A percentile compares a stretch with the other conserved stretches of the same genome.
Evolutionary conservation across 2,329 filamentous ascomycete genomes (phyloP).

Genomic region (Lasiodiplodia sp.): DNA sequence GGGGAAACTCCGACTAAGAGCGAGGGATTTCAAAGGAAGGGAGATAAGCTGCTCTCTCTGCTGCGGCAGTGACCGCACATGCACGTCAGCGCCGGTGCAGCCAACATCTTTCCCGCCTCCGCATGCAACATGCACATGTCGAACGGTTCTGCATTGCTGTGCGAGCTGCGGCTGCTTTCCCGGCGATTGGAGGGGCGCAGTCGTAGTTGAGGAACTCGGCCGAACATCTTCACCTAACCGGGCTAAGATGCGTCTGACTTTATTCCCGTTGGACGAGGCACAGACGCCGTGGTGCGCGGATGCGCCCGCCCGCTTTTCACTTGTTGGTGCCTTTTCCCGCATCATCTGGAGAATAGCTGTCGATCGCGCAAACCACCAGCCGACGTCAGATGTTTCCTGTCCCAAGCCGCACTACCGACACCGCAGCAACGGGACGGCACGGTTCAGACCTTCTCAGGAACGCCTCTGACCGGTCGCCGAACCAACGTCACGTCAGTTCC

Average conservation of each 20-base stretch:
- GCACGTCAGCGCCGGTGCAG: constrained; percentile 23
- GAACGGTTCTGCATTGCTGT: constrained; percentile 4
- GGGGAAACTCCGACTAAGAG: constrained; percentile 14
- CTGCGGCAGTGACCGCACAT: constrained; percentile 1
- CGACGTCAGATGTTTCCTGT: background rate
- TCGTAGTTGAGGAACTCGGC: background rate
- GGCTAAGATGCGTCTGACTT: background rate
- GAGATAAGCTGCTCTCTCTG: background rate
- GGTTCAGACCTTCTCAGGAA: background rate
- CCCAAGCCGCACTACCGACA: background rate
- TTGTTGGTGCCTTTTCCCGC: background rate
- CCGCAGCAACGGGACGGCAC: constrained; percentile 1
- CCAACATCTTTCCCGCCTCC: background rate
- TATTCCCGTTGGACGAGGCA: background rate
- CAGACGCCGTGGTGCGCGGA: background rate
- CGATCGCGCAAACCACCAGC: background rate
- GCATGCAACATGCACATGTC: constrained; percentile 9
- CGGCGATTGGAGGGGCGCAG: background rate
- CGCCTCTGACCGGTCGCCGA: background rate
- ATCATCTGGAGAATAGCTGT: background rate
- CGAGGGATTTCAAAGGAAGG: background rate
- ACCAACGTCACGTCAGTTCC: background rate
- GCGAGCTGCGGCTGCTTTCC: background rate
- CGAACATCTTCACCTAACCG: background rate
- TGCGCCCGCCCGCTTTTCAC: background rate